These are phyloP conservation scores for Monotropa hypopitys DNA, from an alignment of 179 eudicot species.

Conservation along the genomic window DNA sequence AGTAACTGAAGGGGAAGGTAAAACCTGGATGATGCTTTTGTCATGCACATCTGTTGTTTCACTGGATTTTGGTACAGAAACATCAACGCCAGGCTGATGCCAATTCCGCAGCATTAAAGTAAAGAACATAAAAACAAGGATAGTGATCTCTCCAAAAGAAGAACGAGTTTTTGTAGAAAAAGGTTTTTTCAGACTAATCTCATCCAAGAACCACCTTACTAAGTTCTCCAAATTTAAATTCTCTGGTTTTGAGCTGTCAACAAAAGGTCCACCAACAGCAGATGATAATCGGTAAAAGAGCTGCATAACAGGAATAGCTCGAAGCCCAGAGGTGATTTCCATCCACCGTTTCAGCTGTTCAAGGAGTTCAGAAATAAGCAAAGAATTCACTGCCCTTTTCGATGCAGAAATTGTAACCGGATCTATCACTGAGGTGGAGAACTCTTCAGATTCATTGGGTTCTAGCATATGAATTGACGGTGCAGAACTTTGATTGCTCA, in stretches of 20 bases:
- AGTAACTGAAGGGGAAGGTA: conserved; percentile 27
- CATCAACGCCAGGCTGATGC: conserved; percentile 95
- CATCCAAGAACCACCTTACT: conserved; percentile 87
- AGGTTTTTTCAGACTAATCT: conserved; percentile 60
- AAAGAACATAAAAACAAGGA: conserved; percentile 93
- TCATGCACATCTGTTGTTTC: conserved; percentile 61
- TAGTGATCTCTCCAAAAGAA: conserved; percentile 74
- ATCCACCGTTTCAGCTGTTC: conserved; percentile 90
- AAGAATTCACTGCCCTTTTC: conserved; percentile 83
- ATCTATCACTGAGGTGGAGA: conserved; percentile 55
- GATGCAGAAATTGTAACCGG: conserved; percentile 96
- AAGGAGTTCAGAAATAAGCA: conserved; percentile 82
- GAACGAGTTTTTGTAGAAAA: conserved; percentile 64
- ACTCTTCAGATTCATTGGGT: conserved; percentile 68
- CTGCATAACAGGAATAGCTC: conserved; percentile 94
- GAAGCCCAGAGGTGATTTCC: conserved; percentile 77
- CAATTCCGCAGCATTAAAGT: conserved; percentile 96
- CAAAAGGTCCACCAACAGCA: conserved; percentile 96
- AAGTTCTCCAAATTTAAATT: conserved; percentile 78
- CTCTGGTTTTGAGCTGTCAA: conserved; percentile 62
- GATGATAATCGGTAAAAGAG: conserved; percentile 89
- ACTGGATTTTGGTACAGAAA: conserved; percentile 48
- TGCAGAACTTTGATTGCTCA: conserved; percentile 47
- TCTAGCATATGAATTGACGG: conserved; percentile 78
- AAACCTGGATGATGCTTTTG: conserved; percentile 31